phyloP scores from a whole-genome alignment of 2,329 filamentous ascomycete species.

The Aspergillus aculeatinus region DNA sequence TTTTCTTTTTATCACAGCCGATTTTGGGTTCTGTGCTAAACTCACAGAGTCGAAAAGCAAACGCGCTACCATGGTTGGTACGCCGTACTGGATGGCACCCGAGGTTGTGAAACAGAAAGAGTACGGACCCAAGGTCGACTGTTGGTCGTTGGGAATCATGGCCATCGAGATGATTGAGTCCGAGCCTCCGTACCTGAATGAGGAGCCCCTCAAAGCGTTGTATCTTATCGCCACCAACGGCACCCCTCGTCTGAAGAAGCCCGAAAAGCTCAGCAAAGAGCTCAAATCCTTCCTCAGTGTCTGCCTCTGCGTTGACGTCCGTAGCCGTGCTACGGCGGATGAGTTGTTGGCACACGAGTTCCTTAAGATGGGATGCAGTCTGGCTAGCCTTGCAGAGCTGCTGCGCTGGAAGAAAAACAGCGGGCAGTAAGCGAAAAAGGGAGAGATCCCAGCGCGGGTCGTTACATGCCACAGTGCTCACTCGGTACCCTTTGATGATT shows the following conservation, averaged over 20 bases:
- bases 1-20: constrained; percentile 59
- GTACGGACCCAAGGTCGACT: constrained; percentile 96
- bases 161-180: constrained; percentile 99
- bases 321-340: constrained; percentile 84
- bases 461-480: constrained; percentile 1
- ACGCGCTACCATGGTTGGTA: constrained; percentile 98
- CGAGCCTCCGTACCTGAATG: constrained; percentile 95
- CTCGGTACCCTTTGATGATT: constrained; percentile 20
- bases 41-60: constrained; percentile 95
- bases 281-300: constrained; percentile 96
- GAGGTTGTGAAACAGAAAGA: constrained; percentile 99
- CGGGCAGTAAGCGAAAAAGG: constrained; percentile 31
- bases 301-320: constrained; percentile 94
- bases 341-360: constrained; percentile 93
- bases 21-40: constrained; percentile 99
- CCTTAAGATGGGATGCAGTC: constrained; percentile 83
- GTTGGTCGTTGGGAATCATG: constrained; percentile 99
- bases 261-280: constrained; percentile 96
- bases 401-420: constrained; percentile 64
- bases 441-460: constrained; percentile 6
- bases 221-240: constrained; percentile 98
- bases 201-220: constrained; percentile 93
- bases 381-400: constrained; percentile 79
- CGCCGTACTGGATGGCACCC: constrained; percentile 99
- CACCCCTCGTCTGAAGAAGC: constrained; percentile 94